These are phyloP conservation scores for Diaporthe sp. DNA, from an alignment of 2,329 filamentous ascomycete species.

Conservation along the genomic window DNA sequence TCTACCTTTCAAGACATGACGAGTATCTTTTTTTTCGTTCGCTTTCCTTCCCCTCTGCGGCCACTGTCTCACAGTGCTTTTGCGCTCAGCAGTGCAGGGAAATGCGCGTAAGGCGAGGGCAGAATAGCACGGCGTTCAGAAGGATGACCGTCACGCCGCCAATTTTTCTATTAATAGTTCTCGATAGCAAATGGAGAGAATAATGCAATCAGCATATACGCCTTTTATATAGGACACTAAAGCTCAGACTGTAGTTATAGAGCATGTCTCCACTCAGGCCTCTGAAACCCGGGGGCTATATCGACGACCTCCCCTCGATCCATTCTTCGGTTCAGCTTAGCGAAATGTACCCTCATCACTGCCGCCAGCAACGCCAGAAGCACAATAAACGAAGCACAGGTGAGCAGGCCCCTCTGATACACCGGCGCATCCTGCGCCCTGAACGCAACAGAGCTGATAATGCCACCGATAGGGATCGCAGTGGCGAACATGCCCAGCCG, in stretches of 20 bases:
- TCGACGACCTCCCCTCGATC: background rate
- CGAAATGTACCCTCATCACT: slow-evolving; percentile 4
- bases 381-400: slow-evolving; percentile 4
- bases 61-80: no score
- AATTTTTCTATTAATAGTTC: no score
- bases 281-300: background rate
- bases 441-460: background rate
- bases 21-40: no score
- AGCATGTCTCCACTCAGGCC: slow-evolving; percentile 11
- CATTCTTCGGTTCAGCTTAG: background rate
- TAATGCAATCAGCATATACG: background rate
- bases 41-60: no score
- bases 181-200: background rate
- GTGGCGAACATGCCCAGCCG: slow-evolving; percentile 20
- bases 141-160: no score
- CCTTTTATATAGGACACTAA: background rate
- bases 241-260: background rate
- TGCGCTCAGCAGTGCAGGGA: no score
- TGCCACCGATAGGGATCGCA: slow-evolving; percentile 1
- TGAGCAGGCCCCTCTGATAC: slow-evolving; percentile 13
- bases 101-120: no score
- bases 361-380: background rate
- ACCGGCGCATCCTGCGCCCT: slow-evolving; percentile 3
- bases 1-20: no score
- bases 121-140: no score